Percentiles rank a stretch among this genome's conserved stretches.
These are phyloP conservation scores for Salix arbutifolia DNA, from an alignment of 345 rosid genomes.

Conservation along the genomic window DNA sequence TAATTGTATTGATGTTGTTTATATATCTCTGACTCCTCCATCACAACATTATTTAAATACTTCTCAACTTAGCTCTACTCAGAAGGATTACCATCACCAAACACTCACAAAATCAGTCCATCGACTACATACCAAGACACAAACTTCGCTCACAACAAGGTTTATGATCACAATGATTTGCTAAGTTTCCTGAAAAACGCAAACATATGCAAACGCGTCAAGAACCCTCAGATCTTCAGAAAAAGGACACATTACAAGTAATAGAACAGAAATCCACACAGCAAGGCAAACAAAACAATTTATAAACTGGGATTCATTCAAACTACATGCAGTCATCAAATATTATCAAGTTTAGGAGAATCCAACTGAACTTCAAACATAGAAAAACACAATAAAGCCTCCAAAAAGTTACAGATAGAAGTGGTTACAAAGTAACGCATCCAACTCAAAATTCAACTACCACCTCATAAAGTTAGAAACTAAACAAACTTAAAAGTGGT, in stretches of 20 bases:
- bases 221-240: neutral
- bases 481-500: neutral
- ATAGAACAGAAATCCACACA: neutral
- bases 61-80: slow-evolving; percentile 37
- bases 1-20: slow-evolving; percentile 33
- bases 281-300: neutral
- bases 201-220: neutral
- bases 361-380: neutral
- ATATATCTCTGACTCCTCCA: slow-evolving; percentile 45
- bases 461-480: neutral
- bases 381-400: neutral
- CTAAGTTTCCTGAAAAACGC: neutral
- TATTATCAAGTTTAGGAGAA: neutral
- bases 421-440: neutral
- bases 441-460: neutral
- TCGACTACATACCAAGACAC: neutral
- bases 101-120: neutral
- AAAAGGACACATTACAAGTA: neutral
- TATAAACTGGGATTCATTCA: neutral
- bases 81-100: slow-evolving; percentile 8
- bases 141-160: slow-evolving; percentile 11
- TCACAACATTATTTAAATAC: slow-evolving; percentile 35
- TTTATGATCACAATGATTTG: neutral
- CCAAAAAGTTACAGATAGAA: neutral
- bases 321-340: neutral